Conservation (phyloP, 1,139 yeast genomes). For the Zygoascus sp. region DNA sequence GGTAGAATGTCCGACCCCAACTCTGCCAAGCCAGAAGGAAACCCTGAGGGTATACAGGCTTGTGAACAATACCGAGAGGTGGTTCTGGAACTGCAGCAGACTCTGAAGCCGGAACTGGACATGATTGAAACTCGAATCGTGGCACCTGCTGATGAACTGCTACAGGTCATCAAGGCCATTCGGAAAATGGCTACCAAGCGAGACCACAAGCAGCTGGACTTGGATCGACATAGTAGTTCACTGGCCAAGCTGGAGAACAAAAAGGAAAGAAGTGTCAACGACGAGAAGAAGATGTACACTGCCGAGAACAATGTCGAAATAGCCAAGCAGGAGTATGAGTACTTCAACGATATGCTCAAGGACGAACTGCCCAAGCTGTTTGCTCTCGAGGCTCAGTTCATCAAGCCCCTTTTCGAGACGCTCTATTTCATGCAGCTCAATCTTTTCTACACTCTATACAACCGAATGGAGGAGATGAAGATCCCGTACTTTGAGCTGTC, state of each 20-base stretch:
- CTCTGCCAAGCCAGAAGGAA: slow-evolving; percentile 80
- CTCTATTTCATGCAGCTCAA: slow-evolving; percentile 97
- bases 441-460: slow-evolving; percentile 87
- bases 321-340: slow-evolving; percentile 94
- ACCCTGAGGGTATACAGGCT: slow-evolving; percentile 94
- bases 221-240: slow-evolving; percentile 76
- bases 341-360: slow-evolving; percentile 91
- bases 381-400: slow-evolving; percentile 83
- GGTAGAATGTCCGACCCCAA: slow-evolving; percentile 90
- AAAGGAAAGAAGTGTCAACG: slow-evolving; percentile 78
- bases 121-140: slow-evolving; percentile 87
- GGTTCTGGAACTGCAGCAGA: slow-evolving; percentile 77
- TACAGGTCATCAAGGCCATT: slow-evolving; percentile 73
- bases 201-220: slow-evolving; percentile 90
- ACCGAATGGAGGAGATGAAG: slow-evolving; percentile 90
- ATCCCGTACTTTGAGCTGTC: slow-evolving; percentile 89
- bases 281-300: slow-evolving; percentile 82
- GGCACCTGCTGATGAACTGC: slow-evolving; percentile 85
- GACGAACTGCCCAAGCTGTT: slow-evolving; percentile 83
- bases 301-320: slow-evolving; percentile 86
- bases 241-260: slow-evolving; percentile 71
- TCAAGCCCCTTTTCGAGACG: slow-evolving; percentile 86
- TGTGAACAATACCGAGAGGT: slow-evolving; percentile 86
- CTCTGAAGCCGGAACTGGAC: slow-evolving; percentile 87
- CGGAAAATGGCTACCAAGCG: slow-evolving; percentile 94